Evolutionary conservation across 1,284 basidiomycete species (phyloP), one percentile per base, ranked within the genome.

Genomic region (Apiotrichum porosum): DNA sequence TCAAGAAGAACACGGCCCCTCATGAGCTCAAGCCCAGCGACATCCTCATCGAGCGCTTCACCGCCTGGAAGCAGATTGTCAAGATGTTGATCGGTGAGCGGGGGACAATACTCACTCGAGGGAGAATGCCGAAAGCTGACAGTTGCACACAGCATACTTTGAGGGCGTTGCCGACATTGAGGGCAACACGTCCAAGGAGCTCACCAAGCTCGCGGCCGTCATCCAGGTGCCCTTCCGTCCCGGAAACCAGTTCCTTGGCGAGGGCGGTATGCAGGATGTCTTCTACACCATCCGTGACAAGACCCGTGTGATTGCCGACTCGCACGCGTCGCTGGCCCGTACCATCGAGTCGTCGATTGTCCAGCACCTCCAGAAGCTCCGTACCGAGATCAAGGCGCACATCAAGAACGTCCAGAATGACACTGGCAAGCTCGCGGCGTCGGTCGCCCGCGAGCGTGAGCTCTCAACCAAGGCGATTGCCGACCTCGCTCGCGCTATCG

Each of bases 321-420:
- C 95, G 56, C 93, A 97, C 69, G 90, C 93, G 21, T 95, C 94
- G 67, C 81, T 98, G 6, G 93, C 93, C 4, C 85, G 92, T 54
- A 97, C 94, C 4, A 88, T 98, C 65, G 93, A 98, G 64, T 88
- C 87, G 37, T 95, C 91, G 14, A 97, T 98, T 62, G 94, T 98
- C 2, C 92, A 97, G 75, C 95, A 97, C 72, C 80, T 98, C 30
- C 87, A 95, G 74, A 97, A 97, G 76, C 80, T 98, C 23, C 79
- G 87, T 37, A 78, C 83, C 13, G 94, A 98, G 75, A 92, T 98
- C 75, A 97, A 97, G 77, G 93, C 93, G 2, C 94, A 98, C 76
- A 86, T 75, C 70, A 93, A 90, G 87, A 97, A 97, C 65, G 84
- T 97, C n/a, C 91, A 95, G 80, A 94, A 93, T 62, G 92, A 97